A percentile compares a stretch with the other conserved stretches of the same genome.
Evolutionary conservation across 116 monocot species (phyloP).

Genomic region (Phalaenopsis hybrid): DNA sequence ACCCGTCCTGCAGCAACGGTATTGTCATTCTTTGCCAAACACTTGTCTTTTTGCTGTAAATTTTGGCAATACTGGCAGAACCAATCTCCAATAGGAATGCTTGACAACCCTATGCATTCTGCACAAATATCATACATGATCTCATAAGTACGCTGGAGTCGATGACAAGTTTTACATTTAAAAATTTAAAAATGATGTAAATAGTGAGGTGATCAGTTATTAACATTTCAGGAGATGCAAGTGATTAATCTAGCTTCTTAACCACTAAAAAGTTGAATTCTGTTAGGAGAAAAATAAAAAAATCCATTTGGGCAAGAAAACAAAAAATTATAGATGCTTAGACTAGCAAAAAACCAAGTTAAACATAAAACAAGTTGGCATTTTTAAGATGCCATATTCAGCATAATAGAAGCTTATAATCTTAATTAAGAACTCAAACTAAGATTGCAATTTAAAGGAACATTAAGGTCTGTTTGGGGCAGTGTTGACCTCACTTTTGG

Average conservation of each 20-base stretch:
- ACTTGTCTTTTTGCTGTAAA: constrained; percentile 59
- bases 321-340: background rate
- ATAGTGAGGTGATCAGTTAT: background rate
- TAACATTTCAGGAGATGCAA: background rate
- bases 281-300: background rate
- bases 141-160: background rate
- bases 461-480: too few species aligned
- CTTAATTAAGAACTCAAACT: background rate
- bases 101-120: constrained; percentile 75
- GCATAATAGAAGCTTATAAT: background rate
- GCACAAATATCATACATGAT: constrained; percentile 10
- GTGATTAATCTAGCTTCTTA: background rate
- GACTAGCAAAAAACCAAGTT: background rate
- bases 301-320: background rate
- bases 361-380: background rate
- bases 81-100: constrained; percentile 57
- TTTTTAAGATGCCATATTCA: background rate
- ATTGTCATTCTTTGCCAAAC: constrained; percentile 54
- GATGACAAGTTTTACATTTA: background rate
- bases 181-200: background rate
- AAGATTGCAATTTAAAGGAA: background rate
- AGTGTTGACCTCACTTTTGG: too few species aligned
- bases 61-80: constrained; percentile 58
- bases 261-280: background rate
- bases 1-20: constrained; percentile 77